phyloP scores from a whole-genome alignment of 164 flowering plant species.

The Cinnamomum micranthum region DNA sequence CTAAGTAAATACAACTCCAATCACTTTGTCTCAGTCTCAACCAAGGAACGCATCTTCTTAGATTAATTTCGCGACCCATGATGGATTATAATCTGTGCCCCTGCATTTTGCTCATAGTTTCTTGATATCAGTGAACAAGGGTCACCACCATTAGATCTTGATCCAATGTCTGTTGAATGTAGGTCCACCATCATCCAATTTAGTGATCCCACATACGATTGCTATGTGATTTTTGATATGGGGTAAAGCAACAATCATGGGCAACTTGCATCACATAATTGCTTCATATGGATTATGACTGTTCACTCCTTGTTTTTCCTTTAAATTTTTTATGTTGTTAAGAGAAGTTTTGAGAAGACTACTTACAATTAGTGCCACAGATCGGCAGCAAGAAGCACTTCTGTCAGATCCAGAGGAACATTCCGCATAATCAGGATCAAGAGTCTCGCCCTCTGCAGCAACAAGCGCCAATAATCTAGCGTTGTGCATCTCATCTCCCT shows the following conservation, averaged over 20 bases:
- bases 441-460: slow-evolving; percentile 14
- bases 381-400: slow-evolving; percentile 46
- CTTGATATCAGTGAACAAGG: no score
- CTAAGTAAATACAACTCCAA: background rate
- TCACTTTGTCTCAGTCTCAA: background rate
- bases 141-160: background rate
- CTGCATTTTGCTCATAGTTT: no score
- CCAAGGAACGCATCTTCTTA: background rate
- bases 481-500: slow-evolving; percentile 23
- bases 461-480: slow-evolving; percentile 25
- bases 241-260: background rate
- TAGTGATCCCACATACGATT: background rate
- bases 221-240: background rate
- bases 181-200: background rate
- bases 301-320: no score
- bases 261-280: no score
- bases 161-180: background rate
- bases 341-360: background rate
- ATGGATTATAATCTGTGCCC: background rate
- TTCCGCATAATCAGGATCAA: slow-evolving; percentile 25
- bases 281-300: no score
- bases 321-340: background rate
- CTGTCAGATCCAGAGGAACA: slow-evolving; percentile 37
- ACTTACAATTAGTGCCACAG: slow-evolving; percentile 53
- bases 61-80: background rate